Evolutionary conservation across 768 basidiomycete species (phyloP).

Genomic region (Rhizopogon vinicolor): DNA sequence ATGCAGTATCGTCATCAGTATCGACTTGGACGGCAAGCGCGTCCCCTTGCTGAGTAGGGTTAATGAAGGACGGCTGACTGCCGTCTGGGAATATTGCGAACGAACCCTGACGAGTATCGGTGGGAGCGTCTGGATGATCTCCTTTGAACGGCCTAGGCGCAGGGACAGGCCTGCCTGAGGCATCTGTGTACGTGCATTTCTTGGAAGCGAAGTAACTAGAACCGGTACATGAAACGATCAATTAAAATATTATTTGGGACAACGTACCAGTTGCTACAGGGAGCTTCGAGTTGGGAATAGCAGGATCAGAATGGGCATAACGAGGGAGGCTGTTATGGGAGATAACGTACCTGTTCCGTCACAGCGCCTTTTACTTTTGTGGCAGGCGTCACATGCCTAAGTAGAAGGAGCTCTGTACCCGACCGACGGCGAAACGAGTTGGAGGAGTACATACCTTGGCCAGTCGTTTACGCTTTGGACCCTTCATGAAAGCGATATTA

Average conservation of each 20-base stretch:
- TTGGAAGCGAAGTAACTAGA: slow-evolving; percentile 77
- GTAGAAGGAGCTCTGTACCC: not conserved
- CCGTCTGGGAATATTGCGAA: slow-evolving; percentile 14
- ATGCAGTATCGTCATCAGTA: slow-evolving; percentile 35
- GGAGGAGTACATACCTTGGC: slow-evolving; percentile 36
- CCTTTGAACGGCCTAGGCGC: slow-evolving; percentile 54
- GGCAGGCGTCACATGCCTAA: slow-evolving; percentile 76
- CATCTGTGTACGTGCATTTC: slow-evolving; percentile 75
- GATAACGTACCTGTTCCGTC: slow-evolving; percentile 65
- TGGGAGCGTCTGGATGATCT: slow-evolving; percentile 27
- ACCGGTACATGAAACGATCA: slow-evolving; percentile 4
- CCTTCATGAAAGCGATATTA: slow-evolving; percentile 42
- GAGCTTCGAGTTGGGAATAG: slow-evolving; percentile 38
- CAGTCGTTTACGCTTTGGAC: slow-evolving; percentile 49
- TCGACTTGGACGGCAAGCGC: slow-evolving; percentile 16
- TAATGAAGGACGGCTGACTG: slow-evolving; percentile 12
- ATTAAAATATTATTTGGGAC: slow-evolving; percentile 2
- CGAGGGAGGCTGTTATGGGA: slow-evolving; percentile 3
- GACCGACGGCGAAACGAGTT: not conserved
- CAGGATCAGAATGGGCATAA: slow-evolving; percentile 3
- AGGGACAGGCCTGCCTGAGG: slow-evolving; percentile 74
- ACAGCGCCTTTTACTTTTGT: slow-evolving; percentile 80
- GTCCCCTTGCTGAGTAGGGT: slow-evolving; percentile 6
- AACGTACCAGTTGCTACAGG: slow-evolving; percentile 75
- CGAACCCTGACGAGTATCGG: slow-evolving; percentile 20